These are phyloP conservation scores for Mycena vulgaris DNA, from an alignment of 768 basidiomycete genomes.

Conservation along the genomic window DNA sequence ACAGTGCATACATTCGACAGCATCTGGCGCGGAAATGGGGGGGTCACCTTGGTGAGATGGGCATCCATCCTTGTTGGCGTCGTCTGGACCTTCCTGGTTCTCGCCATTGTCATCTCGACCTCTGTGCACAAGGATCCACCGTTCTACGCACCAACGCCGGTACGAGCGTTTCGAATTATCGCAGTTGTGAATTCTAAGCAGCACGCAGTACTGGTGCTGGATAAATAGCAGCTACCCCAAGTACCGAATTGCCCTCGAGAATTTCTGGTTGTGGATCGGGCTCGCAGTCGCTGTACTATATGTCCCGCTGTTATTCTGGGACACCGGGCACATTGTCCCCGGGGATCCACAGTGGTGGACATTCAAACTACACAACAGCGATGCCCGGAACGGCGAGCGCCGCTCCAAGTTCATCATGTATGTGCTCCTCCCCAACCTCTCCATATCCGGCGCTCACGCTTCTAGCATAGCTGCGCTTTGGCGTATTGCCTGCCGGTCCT, in stretches of 20 bases:
- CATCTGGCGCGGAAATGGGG: conserved; percentile 15
- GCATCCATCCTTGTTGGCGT: conserved; percentile 8
- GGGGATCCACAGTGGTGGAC: conserved; percentile 28
- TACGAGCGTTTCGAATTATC: background rate
- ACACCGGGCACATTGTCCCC: conserved; percentile 4
- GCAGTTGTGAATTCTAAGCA: background rate
- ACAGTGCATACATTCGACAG: conserved; percentile 24
- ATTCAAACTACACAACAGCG: conserved; percentile 2
- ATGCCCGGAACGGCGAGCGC: background rate
- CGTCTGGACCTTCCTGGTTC: conserved; percentile 26
- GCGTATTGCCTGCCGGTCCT: no score
- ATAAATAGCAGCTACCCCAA: conserved; percentile 29
- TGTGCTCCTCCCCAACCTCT: background rate
- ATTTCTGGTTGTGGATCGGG: conserved; percentile 35
- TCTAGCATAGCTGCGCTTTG: conserved; percentile 16
- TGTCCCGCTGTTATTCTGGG: conserved; percentile 26
- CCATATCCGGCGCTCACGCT: background rate
- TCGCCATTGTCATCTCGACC: conserved; percentile 8
- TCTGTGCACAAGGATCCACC: conserved; percentile 1
- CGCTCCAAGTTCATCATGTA: conserved; percentile 13
- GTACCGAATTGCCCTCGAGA: conserved; percentile 28
- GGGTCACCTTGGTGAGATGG: background rate
- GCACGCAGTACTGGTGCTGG: conserved; percentile 33
- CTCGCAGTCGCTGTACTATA: conserved; percentile 22
- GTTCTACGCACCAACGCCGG: conserved; percentile 31